Evolutionary conservation across 2,329 filamentous ascomycete genomes (phyloP).

Genomic region (Trichoderma pleuroti): DNA sequence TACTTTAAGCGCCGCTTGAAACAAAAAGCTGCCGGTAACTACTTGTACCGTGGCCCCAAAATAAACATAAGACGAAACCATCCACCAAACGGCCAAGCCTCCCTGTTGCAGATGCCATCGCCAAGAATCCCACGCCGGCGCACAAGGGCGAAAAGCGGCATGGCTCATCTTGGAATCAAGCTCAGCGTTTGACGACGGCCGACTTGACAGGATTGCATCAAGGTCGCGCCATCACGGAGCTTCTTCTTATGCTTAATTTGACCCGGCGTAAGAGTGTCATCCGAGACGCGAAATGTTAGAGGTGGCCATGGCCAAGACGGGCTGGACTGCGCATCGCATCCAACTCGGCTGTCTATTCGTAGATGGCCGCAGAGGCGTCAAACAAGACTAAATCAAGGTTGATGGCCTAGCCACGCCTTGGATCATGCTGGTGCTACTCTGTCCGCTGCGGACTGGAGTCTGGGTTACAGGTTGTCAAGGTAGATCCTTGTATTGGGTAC

Average conservation of each 20-base stretch:
- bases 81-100: neutral
- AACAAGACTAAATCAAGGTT: neutral
- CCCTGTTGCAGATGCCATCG: neutral
- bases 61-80: neutral
- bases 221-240: neutral
- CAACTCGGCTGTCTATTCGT: neutral
- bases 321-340: neutral
- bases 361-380: neutral
- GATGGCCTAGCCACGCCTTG: neutral
- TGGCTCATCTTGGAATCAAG: neutral
- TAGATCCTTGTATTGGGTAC: neutral
- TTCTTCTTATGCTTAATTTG: constrained; percentile 15
- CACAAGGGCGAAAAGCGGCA: neutral
- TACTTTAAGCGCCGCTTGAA: neutral
- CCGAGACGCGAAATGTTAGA: constrained; percentile 3
- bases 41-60: neutral
- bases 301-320: neutral
- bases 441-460: neutral
- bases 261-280: neutral
- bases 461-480: neutral
- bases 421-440: neutral
- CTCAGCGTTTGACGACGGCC: neutral
- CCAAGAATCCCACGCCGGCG: neutral
- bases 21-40: neutral
- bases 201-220: neutral